Conservation (phyloP, 306 rosid species). For the Cajanus cajan region DNA sequence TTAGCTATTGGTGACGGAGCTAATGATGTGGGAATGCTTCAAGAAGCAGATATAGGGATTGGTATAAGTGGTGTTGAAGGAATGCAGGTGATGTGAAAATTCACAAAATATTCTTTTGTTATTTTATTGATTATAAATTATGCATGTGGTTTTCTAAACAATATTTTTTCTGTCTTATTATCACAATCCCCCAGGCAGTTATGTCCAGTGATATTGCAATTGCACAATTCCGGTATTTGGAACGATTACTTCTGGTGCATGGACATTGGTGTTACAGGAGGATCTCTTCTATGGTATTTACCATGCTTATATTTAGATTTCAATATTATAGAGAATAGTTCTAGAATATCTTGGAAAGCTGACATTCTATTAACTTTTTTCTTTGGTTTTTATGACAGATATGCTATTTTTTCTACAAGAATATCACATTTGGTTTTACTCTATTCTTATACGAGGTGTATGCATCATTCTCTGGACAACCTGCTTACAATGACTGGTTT, state of each 20-base stretch:
- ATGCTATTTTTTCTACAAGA: neutral
- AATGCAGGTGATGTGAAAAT: neutral
- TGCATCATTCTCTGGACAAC: neutral
- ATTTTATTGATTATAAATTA: neutral
- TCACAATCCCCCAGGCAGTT: neutral
- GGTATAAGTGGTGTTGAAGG: conserved; percentile 3
- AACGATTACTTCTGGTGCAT: neutral
- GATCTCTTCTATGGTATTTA: neutral
- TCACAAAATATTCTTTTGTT: neutral
- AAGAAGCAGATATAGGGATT: neutral
- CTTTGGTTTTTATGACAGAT: neutral
- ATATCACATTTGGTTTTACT: neutral
- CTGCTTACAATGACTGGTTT: neutral
- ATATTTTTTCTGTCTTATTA: neutral
- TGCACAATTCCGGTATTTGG: neutral
- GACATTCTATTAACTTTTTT: neutral
- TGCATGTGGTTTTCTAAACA: neutral
- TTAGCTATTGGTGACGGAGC: neutral
- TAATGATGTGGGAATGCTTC: neutral
- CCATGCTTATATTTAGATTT: neutral
- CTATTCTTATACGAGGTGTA: neutral
- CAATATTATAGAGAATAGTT: neutral
- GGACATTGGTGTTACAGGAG: neutral
- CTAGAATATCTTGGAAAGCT: neutral
- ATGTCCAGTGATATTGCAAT: conserved; percentile 1